phyloP scores from a whole-genome alignment of 2,329 filamentous ascomycete species.

The Monilinia vaccinii-corymbosi region DNA sequence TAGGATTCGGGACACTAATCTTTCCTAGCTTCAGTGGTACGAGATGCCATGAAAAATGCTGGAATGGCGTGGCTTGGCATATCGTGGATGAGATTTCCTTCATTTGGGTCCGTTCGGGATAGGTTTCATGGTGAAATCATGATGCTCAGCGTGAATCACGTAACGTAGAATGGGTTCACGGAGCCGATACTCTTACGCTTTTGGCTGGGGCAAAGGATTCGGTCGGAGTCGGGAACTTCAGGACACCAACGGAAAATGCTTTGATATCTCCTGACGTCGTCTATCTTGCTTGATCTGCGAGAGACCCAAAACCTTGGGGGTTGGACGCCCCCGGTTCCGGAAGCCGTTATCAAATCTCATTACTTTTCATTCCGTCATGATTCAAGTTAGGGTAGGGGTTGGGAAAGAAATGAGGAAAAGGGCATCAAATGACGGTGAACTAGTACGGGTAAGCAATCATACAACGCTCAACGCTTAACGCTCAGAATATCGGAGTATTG shows the following conservation, averaged over 20 bases:
- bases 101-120: background rate
- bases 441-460: background rate
- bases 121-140: background rate
- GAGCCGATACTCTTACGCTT: background rate
- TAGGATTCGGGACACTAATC: background rate
- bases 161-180: background rate
- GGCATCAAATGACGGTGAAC: background rate
- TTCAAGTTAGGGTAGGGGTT: too few species aligned
- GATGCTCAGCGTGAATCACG: background rate
- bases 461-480: background rate
- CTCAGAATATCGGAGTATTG: background rate
- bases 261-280: too few species aligned
- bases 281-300: background rate
- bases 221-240: background rate
- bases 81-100: background rate
- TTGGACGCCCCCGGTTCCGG: background rate
- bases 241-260: background rate
- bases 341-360: background rate
- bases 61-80: background rate
- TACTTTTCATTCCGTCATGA: background rate
- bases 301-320: background rate
- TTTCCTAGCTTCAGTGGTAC: background rate
- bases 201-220: background rate
- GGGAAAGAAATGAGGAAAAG: background rate
- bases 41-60: slow-evolving; percentile 1